phyloP scores from a whole-genome alignment of 768 basidiomycete species.

The Lactarius pseudohatsudake region DNA sequence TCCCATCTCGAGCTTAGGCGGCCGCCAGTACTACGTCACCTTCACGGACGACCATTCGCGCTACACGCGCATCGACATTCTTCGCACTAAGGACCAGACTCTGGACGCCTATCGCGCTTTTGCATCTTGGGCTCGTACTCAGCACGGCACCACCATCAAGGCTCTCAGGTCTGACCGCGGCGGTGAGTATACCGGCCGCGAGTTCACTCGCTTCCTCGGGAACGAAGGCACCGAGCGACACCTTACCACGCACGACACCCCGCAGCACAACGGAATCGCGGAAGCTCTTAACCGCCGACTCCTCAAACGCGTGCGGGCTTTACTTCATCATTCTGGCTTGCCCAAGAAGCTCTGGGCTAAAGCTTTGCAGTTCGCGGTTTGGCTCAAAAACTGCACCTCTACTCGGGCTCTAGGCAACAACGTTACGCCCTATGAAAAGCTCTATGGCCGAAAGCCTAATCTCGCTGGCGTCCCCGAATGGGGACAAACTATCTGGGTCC shows the following conservation, averaged over 20 bases:
- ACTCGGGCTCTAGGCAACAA: slow-evolving; percentile 28
- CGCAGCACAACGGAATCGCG: not conserved
- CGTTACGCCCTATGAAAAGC: slow-evolving; percentile 33
- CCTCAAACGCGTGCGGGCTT: not conserved
- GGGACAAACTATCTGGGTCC: slow-evolving; percentile 28
- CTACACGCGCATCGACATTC: slow-evolving; percentile 5
- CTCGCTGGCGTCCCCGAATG: slow-evolving; percentile 22
- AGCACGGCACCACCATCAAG: too few relatives aligned
- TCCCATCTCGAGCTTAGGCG: too few relatives aligned
- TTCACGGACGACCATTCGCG: too few relatives aligned
- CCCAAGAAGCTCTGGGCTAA: slow-evolving; percentile 34
- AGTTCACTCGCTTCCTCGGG: too few relatives aligned
- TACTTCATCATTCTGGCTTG: slow-evolving; percentile 6
- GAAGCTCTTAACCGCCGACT: slow-evolving; percentile 4
- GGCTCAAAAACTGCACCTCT: slow-evolving; percentile 18
- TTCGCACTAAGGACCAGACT: not conserved
- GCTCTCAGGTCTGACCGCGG: too few relatives aligned
- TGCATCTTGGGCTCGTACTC: too few relatives aligned
- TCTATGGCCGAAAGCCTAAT: slow-evolving; percentile 33
- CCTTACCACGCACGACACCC: not conserved
- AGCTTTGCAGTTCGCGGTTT: slow-evolving; percentile 30
- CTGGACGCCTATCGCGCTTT: too few relatives aligned
- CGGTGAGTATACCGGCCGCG: not conserved
- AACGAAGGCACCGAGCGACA: too few relatives aligned
- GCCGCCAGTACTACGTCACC: too few relatives aligned